Evolutionary conservation across 148 eudicot genomes (phyloP).

Genomic region (Cornus kousa): DNA sequence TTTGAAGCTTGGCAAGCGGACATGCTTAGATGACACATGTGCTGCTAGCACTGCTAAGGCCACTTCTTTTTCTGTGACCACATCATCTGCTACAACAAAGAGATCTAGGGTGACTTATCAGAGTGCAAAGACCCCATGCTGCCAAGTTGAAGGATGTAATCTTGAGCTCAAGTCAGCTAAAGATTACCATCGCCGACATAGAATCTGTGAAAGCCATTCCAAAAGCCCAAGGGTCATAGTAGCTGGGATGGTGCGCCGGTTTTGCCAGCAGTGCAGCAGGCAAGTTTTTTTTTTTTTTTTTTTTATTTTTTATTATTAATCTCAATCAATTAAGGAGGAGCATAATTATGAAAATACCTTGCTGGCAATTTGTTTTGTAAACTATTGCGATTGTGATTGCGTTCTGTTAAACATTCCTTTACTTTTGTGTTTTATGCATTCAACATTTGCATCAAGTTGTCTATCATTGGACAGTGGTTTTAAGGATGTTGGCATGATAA

Average conservation of each 20-base stretch:
- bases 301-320: too few relatives aligned
- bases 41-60: slow-evolving; percentile 16
- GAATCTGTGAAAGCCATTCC: slow-evolving; percentile 75
- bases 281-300: slow-evolving; percentile 17
- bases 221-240: slow-evolving; percentile 65
- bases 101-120: slow-evolving; percentile 35
- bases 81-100: slow-evolving; percentile 26
- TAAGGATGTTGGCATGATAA: slow-evolving; percentile 2
- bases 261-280: slow-evolving; percentile 90
- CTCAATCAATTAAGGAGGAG: neutral
- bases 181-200: slow-evolving; percentile 64
- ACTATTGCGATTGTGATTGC: neutral
- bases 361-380: neutral
- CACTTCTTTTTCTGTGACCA: neutral
- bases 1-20: slow-evolving; percentile 63
- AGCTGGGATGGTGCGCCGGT: slow-evolving; percentile 58
- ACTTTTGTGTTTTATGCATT: neutral
- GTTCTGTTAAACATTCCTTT: neutral
- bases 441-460: neutral
- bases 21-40: slow-evolving; percentile 45
- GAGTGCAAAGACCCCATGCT: slow-evolving; percentile 25
- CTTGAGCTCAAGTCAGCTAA: slow-evolving; percentile 58
- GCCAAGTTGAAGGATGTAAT: slow-evolving; percentile 69
- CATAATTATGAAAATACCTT: neutral
- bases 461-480: neutral